These are phyloP conservation scores for Oenanthe javanica DNA, from an alignment of 140 eudicot genomes.

Conservation along the genomic window DNA sequence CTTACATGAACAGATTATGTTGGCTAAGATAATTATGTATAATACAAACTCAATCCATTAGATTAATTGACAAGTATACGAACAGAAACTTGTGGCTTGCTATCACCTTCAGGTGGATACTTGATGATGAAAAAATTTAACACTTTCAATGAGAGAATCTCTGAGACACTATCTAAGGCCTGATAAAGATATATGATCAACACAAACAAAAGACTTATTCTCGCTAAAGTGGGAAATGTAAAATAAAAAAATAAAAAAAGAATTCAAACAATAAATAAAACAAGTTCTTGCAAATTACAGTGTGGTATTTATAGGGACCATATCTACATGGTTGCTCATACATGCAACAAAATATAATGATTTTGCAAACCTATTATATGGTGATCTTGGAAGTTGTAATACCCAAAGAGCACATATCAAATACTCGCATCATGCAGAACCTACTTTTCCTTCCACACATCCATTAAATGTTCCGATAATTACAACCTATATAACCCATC, in stretches of 20 bases:
- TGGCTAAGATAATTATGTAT: neutral
- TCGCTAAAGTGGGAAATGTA: neutral
- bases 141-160: neutral
- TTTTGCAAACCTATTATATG: too few species aligned
- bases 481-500: neutral
- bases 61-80: neutral
- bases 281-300: neutral
- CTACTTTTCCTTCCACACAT: neutral
- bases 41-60: neutral
- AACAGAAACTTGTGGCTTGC: neutral
- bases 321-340: too few species aligned
- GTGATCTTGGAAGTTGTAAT: too few species aligned
- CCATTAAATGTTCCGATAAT: neutral
- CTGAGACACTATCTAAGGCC: neutral
- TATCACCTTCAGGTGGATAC: neutral
- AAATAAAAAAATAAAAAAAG: neutral
- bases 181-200: neutral
- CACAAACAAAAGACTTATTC: neutral
- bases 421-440: neutral
- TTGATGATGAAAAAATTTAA: neutral
- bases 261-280: neutral
- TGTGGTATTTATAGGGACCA: neutral
- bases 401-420: too few species aligned
- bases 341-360: too few species aligned
- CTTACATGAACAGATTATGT: neutral